A percentile compares a stretch with the other conserved stretches of the same genome.
Evolutionary conservation across 2,329 filamentous ascomycete genomes (phyloP).

Genomic region (Scopulariopsis brevicaulis): DNA sequence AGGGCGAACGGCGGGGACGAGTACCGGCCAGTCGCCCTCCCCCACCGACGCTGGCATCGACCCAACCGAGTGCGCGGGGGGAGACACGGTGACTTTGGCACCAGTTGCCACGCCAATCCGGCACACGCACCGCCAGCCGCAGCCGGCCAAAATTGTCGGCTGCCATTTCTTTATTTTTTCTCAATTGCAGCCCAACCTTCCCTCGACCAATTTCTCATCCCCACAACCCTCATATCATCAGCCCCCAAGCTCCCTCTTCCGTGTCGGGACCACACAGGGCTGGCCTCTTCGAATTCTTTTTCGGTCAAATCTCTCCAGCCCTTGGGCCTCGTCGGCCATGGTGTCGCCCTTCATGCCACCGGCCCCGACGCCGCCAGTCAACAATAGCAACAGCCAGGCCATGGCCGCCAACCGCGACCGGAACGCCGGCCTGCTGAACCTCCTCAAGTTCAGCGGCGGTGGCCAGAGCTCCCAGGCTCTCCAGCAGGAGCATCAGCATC

Average conservation of each 20-base stretch:
- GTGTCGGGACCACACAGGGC: neutral
- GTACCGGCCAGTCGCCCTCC: neutral
- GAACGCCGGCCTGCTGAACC: slow-evolving; percentile 44
- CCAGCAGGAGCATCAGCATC: slow-evolving; percentile 18
- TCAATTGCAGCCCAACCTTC: slow-evolving; percentile 6
- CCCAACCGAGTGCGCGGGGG: neutral
- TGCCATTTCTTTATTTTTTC: slow-evolving; percentile 4
- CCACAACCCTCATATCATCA: slow-evolving; percentile 1
- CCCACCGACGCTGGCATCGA: too few relatives aligned
- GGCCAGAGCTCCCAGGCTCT: slow-evolving; percentile 8
- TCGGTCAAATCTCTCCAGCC: neutral
- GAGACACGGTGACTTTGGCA: neutral
- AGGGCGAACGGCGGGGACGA: neutral
- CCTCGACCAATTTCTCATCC: neutral
- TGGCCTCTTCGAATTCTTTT: neutral
- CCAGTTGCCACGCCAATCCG: neutral
- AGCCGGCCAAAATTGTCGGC: neutral
- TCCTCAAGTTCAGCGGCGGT: slow-evolving; percentile 46
- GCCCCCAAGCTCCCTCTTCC: neutral
- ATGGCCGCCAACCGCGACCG: slow-evolving; percentile 30
- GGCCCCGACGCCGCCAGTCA: slow-evolving; percentile 36
- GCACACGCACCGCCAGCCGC: neutral
- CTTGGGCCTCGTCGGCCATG: slow-evolving; percentile 4
- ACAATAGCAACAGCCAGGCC: slow-evolving; percentile 17
- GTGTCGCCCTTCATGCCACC: slow-evolving; percentile 28